phyloP scores from a whole-genome alignment of 371 early-diverging fungal species.

The Mucor velutinosus region DNA sequence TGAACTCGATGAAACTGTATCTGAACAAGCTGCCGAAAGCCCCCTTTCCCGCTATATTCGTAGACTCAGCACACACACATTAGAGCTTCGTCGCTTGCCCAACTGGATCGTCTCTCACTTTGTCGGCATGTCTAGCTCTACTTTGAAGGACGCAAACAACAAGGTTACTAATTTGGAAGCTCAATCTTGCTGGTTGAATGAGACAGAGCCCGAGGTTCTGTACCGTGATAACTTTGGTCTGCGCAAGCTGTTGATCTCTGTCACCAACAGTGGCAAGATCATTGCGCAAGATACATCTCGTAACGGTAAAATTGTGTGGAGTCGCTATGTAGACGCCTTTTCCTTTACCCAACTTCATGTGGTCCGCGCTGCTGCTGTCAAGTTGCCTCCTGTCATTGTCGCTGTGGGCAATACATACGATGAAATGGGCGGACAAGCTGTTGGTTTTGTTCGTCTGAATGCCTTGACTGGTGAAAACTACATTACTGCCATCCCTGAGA shows the following conservation, averaged over 20 bases:
- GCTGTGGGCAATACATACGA: constrained; percentile 50
- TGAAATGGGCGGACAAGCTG: constrained; percentile 44
- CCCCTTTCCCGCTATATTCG: constrained; percentile 71
- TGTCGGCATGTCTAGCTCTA: constrained; percentile 18
- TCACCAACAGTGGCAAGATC: constrained; percentile 76
- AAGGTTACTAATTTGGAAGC: constrained; percentile 20
- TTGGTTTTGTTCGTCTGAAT: constrained; percentile 64
- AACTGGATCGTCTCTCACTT: constrained; percentile 33
- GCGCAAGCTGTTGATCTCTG: constrained; percentile 82
- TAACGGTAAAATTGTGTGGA: constrained; percentile 80
- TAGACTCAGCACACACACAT: constrained; percentile 60
- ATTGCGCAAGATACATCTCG: constrained; percentile 79
- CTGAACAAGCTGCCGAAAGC: constrained; percentile 37
- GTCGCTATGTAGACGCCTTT: constrained; percentile 44
- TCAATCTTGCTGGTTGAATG: constrained; percentile 36
- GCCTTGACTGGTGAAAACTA: constrained; percentile 75
- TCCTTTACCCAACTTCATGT: constrained; percentile 58
- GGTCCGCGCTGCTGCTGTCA: constrained; percentile 68
- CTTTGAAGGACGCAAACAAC: constrained; percentile 17
- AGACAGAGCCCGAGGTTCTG: constrained; percentile 25
- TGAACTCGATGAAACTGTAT: constrained; percentile 62
- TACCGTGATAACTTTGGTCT: constrained; percentile 84
- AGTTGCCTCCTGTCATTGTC: constrained; percentile 78
- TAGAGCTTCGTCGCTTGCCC: constrained; percentile 48
- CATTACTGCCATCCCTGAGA: constrained; percentile 32